Evolutionary conservation across 2,329 filamentous ascomycete genomes (phyloP), one percentile per base, ranked within the genome.

Genomic region (Pseudogymnoascus sp.): DNA sequence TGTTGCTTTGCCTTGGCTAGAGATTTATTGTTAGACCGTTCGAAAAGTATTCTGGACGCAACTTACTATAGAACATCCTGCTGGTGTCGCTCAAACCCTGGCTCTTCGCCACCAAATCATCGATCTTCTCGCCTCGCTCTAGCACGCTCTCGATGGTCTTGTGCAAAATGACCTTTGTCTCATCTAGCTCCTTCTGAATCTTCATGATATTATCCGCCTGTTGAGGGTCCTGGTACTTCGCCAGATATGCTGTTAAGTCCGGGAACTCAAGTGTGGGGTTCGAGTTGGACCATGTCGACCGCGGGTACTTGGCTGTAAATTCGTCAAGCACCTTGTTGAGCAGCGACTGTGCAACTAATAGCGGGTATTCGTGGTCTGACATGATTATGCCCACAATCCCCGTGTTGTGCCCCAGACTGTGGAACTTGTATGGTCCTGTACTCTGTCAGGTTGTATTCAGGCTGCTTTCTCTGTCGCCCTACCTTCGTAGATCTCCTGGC

Each of bases 101-200:
- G 69, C 90, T 95, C 83, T 97, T 97, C 65, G 86, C 86, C 48
- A 97, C 92, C 67, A 99, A 76, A 68, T 88, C 89, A 71, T 97
- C 92, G 67, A 99, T 90, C 82, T 96, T 97, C 83, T 97, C 92
- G 39, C 92, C 94, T 63, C 94, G 83, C 78, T 96, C 87, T 69
- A 96, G 74, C 61, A 87, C 85, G 69, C 84, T 89, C 77, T 95
- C 88, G 68, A 96, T 96, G 45, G 94, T 96, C 82, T 97, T 95
- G 77, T 97, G 91, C 68, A 99, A 80, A 62, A 96, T 87, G 71
- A 95, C 92, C 82, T 96, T 97, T 63, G 92, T 97, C 80, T 96
- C 92, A 71, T 97, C 92, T 63, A 99, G 80, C 77, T 99, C 91
- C 76, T 90, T 88, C 75, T 97, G 92, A 69, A 99, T 96, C 80